phyloP scores from a whole-genome alignment of 495 filamentous ascomycete genomes.

The Rostrohypoxylon terebratum region DNA sequence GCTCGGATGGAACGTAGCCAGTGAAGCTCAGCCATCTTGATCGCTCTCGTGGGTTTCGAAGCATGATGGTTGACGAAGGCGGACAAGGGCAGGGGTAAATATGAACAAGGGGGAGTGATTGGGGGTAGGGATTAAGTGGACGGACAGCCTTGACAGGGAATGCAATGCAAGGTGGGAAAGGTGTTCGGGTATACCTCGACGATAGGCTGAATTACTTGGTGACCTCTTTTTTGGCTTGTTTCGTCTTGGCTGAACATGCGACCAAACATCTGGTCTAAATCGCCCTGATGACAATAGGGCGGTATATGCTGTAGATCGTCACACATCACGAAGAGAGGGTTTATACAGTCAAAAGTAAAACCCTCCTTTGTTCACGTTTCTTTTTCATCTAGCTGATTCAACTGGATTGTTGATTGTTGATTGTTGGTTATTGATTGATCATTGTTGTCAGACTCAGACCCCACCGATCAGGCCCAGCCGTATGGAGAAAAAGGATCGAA shows the following conservation, averaged over 20 bases:
- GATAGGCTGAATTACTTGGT: conserved; percentile 38
- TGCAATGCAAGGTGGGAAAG: conserved; percentile 30
- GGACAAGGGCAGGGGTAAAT: conserved; percentile 12
- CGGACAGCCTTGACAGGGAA: conserved; percentile 24
- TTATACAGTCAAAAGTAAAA: background rate
- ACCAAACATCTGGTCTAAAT: conserved; percentile 35
- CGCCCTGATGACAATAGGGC: conserved; percentile 17
- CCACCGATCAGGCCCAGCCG: background rate
- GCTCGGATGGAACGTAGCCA: conserved; percentile 49
- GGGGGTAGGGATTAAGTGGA: conserved; percentile 13
- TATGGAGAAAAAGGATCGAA: conserved; percentile 14
- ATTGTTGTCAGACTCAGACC: conserved; percentile 5
- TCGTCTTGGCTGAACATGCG: conserved; percentile 46
- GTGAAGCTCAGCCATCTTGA: conserved; percentile 47
- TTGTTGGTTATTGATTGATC: background rate
- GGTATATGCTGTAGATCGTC: background rate
- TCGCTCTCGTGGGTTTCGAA: conserved; percentile 46
- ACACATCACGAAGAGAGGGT: background rate
- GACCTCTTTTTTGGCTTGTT: conserved; percentile 48
- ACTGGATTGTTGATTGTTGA: conserved; percentile 8
- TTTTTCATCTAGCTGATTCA: conserved; percentile 6
- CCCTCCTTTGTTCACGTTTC: conserved; percentile 6
- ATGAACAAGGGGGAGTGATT: conserved; percentile 13
- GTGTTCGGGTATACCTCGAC: conserved; percentile 21
- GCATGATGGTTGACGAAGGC: conserved; percentile 45